phyloP scores from a whole-genome alignment of 2,329 filamentous ascomycete species.

The Domatiomyces globalis region DNA sequence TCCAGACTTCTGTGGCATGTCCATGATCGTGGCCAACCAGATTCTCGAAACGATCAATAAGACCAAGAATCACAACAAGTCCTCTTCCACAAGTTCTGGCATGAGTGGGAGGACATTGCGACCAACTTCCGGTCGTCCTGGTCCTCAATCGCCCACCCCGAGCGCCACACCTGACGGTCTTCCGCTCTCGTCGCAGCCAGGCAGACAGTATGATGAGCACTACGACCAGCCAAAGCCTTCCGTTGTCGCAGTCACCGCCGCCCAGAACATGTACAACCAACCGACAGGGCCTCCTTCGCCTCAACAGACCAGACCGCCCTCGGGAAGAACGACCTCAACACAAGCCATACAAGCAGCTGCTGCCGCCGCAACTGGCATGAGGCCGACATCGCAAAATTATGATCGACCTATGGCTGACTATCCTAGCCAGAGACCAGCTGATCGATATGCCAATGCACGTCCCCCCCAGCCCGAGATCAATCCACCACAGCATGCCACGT shows the following conservation, averaged over 20 bases:
- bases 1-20: constrained; percentile 98
- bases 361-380: constrained; percentile 34
- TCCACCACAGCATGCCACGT: constrained; percentile 33
- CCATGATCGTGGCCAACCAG: constrained; percentile 90
- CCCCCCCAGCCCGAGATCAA: constrained; percentile 20
- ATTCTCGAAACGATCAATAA: constrained; percentile 77
- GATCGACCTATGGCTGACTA: constrained; percentile 33
- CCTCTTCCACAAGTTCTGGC: constrained; percentile 35
- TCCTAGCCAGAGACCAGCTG: constrained; percentile 19
- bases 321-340: constrained; percentile 31
- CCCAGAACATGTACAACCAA: constrained; percentile 22
- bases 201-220: constrained; percentile 23
- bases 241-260: constrained; percentile 20
- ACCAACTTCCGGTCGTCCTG: constrained; percentile 33
- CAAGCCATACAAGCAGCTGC: constrained; percentile 33
- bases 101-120: constrained; percentile 57
- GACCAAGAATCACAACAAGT: constrained; percentile 57
- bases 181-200: constrained; percentile 24
- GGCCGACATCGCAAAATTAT: constrained; percentile 32
- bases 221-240: constrained; percentile 25
- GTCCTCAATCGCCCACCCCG: constrained; percentile 19
- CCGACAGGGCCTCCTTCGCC: constrained; percentile 26
- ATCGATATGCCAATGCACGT: constrained; percentile 23
- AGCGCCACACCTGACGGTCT: constrained; percentile 11
- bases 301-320: constrained; percentile 18